Evolutionary conservation across 257 asterid species (phyloP).

Genomic region (Solanum sejunctum): DNA sequence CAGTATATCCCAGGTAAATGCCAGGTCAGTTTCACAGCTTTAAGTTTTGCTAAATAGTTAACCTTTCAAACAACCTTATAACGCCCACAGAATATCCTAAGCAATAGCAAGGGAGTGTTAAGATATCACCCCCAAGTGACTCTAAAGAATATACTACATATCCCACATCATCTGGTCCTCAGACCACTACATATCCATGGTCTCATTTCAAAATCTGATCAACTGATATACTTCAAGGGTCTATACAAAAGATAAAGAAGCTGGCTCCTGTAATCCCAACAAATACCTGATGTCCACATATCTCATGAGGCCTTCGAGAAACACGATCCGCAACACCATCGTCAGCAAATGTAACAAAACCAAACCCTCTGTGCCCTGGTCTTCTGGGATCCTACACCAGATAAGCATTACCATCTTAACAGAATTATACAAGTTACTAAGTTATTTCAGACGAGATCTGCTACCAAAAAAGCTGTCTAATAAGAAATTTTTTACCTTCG

Average conservation of each 20-base stretch:
- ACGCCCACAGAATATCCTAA: background rate
- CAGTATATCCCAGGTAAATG: background rate
- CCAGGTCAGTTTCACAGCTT: background rate
- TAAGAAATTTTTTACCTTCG: conserved; percentile 49
- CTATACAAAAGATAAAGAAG: background rate
- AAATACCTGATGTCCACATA: conserved; percentile 91
- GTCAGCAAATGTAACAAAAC: conserved; percentile 93
- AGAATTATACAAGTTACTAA: background rate
- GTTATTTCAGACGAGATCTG: background rate
- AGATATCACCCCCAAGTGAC: background rate
- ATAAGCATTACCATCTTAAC: background rate
- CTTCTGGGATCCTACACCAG: conserved; percentile 86
- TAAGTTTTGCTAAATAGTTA: background rate
- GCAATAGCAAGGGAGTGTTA: background rate
- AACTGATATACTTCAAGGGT: background rate
- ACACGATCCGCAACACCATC: conserved; percentile 99
- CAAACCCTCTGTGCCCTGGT: conserved; percentile 95
- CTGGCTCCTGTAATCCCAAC: background rate
- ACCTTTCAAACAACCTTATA: background rate
- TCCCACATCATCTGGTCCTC: background rate
- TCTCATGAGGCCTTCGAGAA: conserved; percentile 90
- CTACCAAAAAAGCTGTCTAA: background rate
- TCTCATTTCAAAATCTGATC: background rate
- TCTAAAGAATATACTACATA: background rate
- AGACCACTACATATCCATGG: background rate